phyloP scores from a whole-genome alignment of 495 filamentous ascomycete species.

The Bacidia gigantensis region DNA sequence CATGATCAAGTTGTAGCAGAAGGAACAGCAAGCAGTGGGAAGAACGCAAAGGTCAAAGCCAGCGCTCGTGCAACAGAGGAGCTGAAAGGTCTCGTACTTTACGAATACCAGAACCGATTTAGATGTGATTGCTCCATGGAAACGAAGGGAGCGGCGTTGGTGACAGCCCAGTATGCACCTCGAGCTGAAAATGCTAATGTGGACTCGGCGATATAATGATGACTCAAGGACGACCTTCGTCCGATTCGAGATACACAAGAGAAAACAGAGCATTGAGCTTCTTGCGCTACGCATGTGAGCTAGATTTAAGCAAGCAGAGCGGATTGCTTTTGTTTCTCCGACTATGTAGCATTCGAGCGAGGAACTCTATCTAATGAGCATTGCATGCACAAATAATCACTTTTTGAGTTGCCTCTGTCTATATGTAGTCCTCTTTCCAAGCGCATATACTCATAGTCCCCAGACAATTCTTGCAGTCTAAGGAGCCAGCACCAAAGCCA shows the following conservation, averaged over 20 bases:
- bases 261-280: too few species aligned
- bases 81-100: conserved; percentile 41
- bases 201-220: too few species aligned
- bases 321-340: too few species aligned
- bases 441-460: not conserved
- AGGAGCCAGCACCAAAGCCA: conserved; percentile 76
- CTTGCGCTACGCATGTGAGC: too few species aligned
- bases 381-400: too few species aligned
- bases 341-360: too few species aligned
- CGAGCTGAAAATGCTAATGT: not conserved
- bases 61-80: conserved; percentile 48
- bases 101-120: conserved; percentile 47
- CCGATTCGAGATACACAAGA: too few species aligned
- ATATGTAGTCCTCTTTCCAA: not conserved
- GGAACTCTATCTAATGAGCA: too few species aligned
- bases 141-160: conserved; percentile 8
- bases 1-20: conserved; percentile 55
- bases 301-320: too few species aligned
- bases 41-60: conserved; percentile 61
- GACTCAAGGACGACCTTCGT: too few species aligned
- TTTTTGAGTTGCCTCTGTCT: not conserved
- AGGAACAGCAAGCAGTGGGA: conserved; percentile 43
- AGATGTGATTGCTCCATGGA: conserved; percentile 45
- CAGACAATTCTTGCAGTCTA: conserved; percentile 17
- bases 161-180: not conserved